Percentiles rank a stretch among this genome's conserved stretches.
These are phyloP conservation scores for Isatis lusitanica DNA, from an alignment of 441 rosid species.

Conservation along the genomic window DNA sequence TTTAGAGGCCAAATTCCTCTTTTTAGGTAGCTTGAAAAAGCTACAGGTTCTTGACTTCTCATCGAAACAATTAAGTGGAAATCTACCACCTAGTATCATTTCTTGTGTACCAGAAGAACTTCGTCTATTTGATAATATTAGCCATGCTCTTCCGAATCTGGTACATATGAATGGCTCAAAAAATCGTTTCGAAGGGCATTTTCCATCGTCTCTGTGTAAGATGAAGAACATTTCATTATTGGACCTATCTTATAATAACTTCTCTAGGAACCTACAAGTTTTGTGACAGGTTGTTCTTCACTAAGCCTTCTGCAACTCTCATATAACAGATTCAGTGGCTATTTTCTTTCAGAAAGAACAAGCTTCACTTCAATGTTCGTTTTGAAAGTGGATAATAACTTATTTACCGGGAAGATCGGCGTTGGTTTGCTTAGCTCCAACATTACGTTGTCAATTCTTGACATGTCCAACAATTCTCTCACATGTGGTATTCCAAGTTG, in stretches of 20 bases:
- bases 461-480: constrained; percentile 2
- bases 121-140: background rate
- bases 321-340: constrained; percentile 12
- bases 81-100: background rate
- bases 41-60: background rate
- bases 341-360: background rate
- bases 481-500: constrained; percentile 19
- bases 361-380: background rate
- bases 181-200: constrained; percentile 2
- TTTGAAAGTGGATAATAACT: constrained; percentile 18
- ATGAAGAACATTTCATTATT: background rate
- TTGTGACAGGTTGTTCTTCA: background rate
- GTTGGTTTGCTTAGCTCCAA: background rate
- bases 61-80: constrained; percentile 15
- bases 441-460: rapidly evolving
- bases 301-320: background rate
- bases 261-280: constrained; percentile 7
- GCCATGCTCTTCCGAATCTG: background rate
- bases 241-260: constrained; percentile 18
- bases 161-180: background rate
- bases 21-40: background rate
- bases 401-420: constrained; percentile 14
- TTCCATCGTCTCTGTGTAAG: constrained; percentile 19
- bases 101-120: background rate
- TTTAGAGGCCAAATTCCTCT: background rate